Base-by-base conservation (phyloP, 2,329 filamentous ascomycete genomes). In the Colletotrichum echinochloae region DNA sequence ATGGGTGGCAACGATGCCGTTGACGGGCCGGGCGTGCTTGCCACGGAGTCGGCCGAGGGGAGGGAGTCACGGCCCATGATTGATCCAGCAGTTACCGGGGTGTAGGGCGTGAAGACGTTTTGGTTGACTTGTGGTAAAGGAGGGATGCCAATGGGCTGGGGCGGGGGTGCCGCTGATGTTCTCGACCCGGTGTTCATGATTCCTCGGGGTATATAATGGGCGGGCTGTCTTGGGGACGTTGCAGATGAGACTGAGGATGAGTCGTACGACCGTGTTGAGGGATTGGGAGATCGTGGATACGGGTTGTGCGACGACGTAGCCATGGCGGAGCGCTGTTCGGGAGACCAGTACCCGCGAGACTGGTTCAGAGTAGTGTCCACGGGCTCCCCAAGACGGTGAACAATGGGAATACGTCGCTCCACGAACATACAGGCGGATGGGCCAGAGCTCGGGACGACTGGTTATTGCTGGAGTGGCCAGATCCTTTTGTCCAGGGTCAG, bases 221-320 rank as follows among this genome's bases (percentile, higher is more conserved):
- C 80, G 66, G 85, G 82, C 65, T 85, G 84, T 74, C 85, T 85
- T 60, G 89, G 89, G 26, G 89, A 91, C 35, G 88, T 86, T 66
- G 88, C 85, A 68, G 89, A 90, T 33, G 88, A 89, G 75, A 89
- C 87, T 57, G 88, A 89, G 14, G 88, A 90, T 70, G 88, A 90
- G 80, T 89, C 88, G 84, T 89, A 90, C 74, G 88, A 90, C 79
- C 85, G 84, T 73, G 85, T 87, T 73, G 88, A 89, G 71, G 83
- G 84, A 79, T 89, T 89, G 71, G 89, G 89, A 68, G 89, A 90
- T 80, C 87, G 88, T 76, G 87, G 81, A 78, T 88, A 90, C 60
- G 84, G 81, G 78, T 85, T 88, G 81, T 90, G 88, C 76, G 86
- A 83, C 67, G 70, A 72, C 35, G 71, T 68, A 41, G 71, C 71